Percentiles rank a stretch among this genome's conserved stretches.
These are phyloP conservation scores for Debaryomycetaceae sp. DNA, from an alignment of 1,139 yeast species.

Conservation along the genomic window DNA sequence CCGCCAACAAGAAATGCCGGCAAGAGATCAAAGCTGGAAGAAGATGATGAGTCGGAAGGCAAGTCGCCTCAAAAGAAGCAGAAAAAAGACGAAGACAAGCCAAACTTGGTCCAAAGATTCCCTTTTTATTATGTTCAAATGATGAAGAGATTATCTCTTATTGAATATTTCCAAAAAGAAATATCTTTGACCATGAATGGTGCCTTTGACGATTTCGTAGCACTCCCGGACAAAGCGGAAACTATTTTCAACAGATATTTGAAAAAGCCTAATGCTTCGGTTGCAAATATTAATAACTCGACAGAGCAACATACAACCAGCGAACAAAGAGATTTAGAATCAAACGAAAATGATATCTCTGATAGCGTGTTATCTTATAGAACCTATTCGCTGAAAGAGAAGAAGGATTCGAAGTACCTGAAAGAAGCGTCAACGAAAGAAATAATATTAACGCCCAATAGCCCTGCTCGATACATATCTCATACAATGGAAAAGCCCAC, in stretches of 20 bases:
- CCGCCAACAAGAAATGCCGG: neutral
- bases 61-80: neutral
- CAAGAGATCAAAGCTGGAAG: neutral
- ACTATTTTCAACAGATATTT: constrained; percentile 21
- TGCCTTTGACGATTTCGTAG: neutral
- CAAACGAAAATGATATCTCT: neutral
- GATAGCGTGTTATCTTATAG: neutral
- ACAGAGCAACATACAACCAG: neutral
- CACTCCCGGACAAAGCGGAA: constrained; percentile 9
- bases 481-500: neutral
- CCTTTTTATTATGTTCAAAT: constrained; percentile 1
- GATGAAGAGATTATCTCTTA: neutral
- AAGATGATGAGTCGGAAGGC: neutral
- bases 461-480: neutral
- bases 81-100: neutral
- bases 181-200: neutral
- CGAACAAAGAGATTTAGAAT: neutral
- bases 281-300: neutral
- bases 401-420: neutral
- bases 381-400: neutral
- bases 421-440: neutral
- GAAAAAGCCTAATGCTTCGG: neutral
- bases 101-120: neutral
- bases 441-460: neutral
- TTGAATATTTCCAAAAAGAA: neutral